Evolutionary conservation across 1,139 yeast genomes (phyloP), one percentile per base, ranked within the genome.

Genomic region (Hyphopichia fennica): DNA sequence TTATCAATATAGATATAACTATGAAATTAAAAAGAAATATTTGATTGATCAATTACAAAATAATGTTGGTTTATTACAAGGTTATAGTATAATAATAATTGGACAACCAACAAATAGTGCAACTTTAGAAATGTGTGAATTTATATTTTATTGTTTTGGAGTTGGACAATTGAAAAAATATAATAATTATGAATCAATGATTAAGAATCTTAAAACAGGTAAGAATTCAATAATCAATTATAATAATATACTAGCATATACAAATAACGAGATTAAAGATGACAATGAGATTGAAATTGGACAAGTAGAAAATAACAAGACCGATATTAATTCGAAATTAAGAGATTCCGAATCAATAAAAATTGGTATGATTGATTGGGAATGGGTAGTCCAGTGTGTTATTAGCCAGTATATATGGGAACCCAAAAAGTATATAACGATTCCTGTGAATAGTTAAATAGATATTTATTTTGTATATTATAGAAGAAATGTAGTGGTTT

Each of bases 331-430:
- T 19, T 20, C 28, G 35, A 44, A 10, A 38, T 45, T 13, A 39
- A 37, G 16, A 38, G 38, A 33, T 19, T 11, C 29, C 5, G 40
- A 37, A 36, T 39, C 19, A 8, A 35, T 45, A 2, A 35, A 37
- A 8, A 44, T 63, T 16, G 62, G 63, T 8, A 43, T 75, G 1
- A 64, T 81, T 7, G 67, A 77, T 50, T 83, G 88, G 84, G 91
- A 85, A 56, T 84, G 91, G 91, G 68, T 84, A 1, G 87, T 84
- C 1, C 91, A 85, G 50, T 79, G 88, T 52, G 73, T 83, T 9
- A 82, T 84, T n/a, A 77, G 79, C 53, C 68, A 69, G 13, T 52
- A 53, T 46, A 54, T 60, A 18, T 62, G 68, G 67, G 52, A 49
- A n/a, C 49, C 41, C 16, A 28, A 15, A 25, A 19, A 14, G 27